Evolutionary conservation across 2,329 filamentous ascomycete species (phyloP).

Genomic region (Falciphora oryzae): DNA sequence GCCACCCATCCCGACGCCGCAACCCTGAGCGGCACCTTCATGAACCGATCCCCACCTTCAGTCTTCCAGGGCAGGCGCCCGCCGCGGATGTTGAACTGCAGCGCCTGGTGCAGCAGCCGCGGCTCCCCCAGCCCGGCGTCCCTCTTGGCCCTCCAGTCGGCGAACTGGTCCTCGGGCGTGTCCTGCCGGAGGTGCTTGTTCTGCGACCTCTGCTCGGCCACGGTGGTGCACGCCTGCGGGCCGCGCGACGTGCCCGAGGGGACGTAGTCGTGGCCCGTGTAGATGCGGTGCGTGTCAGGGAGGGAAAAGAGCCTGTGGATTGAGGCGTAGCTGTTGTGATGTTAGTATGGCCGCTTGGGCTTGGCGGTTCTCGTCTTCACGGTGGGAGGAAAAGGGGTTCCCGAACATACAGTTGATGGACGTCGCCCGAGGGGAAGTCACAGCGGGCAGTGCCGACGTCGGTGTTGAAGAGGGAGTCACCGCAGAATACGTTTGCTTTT

Average conservation of each 20-base stretch:
- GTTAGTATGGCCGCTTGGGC: constrained; percentile 22
- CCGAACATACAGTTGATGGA: neutral
- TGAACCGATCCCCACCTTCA: constrained; percentile 23
- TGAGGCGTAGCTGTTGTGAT: constrained; percentile 36
- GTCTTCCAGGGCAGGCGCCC: constrained; percentile 34
- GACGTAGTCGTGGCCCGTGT: constrained; percentile 51
- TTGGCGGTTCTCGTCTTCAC: no score
- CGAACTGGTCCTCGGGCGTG: constrained; percentile 36
- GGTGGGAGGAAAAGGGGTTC: neutral
- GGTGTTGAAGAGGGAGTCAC: constrained; percentile 46
- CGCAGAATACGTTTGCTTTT: constrained; percentile 41
- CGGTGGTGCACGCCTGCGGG: constrained; percentile 36
- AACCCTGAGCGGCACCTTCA: constrained; percentile 30
- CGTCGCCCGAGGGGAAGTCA: constrained; percentile 42
- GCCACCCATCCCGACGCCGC: neutral
- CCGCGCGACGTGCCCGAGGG: constrained; percentile 20
- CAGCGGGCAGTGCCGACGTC: constrained; percentile 48
- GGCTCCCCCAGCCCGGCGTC: constrained; percentile 39
- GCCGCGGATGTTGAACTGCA: constrained; percentile 48
- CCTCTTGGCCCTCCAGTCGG: constrained; percentile 35
- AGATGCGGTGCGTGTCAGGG: constrained; percentile 39
- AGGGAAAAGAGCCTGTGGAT: constrained; percentile 35
- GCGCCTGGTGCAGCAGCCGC: constrained; percentile 40
- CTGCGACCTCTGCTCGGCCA: constrained; percentile 36
- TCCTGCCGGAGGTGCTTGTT: constrained; percentile 44